Conservation (phyloP, 371 early-diverging fungal species). For the Funneliformis caledonium region DNA sequence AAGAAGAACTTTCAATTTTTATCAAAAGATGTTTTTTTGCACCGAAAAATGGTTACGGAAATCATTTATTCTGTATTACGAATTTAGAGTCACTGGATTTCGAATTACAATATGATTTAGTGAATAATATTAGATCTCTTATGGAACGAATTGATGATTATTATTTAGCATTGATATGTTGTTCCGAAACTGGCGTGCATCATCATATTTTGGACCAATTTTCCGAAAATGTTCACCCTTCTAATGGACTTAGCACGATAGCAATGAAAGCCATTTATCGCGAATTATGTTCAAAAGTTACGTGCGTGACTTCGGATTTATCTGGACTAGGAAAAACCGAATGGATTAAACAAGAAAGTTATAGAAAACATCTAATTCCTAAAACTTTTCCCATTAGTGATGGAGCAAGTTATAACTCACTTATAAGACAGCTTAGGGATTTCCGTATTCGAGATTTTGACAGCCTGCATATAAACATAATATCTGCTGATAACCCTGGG, state of each 20-base stretch:
- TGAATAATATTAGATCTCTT: slow-evolving; percentile 13
- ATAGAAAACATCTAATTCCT: neutral
- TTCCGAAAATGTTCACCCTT: slow-evolving; percentile 23
- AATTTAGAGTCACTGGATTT: slow-evolving; percentile 39
- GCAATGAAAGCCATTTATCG: slow-evolving; percentile 34
- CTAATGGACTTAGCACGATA: slow-evolving; percentile 10
- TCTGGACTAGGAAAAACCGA: slow-evolving; percentile 42
- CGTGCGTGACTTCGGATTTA: slow-evolving; percentile 27
- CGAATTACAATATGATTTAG: slow-evolving; percentile 38
- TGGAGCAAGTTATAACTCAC: neutral
- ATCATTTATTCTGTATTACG: slow-evolving; percentile 36
- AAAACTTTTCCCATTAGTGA: slow-evolving; percentile 38
- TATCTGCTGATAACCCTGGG: slow-evolving; percentile 23
- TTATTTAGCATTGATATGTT: slow-evolving; percentile 38
- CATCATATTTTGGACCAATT: slow-evolving; percentile 43
- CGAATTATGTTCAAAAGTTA: slow-evolving; percentile 24
- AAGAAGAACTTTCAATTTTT: slow-evolving; percentile 39
- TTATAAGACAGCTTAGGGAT: slow-evolving; percentile 4
- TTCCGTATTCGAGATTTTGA: slow-evolving; percentile 10
- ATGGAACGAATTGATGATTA: neutral
- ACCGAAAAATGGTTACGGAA: neutral
- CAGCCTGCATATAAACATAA: slow-evolving; percentile 37
- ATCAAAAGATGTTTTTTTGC: slow-evolving; percentile 40
- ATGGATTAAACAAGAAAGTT: slow-evolving; percentile 34
- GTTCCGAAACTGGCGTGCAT: slow-evolving; percentile 23